Conservation (phyloP, 1,139 yeast genomes). For the Saccharomyces hybrid region DNA sequence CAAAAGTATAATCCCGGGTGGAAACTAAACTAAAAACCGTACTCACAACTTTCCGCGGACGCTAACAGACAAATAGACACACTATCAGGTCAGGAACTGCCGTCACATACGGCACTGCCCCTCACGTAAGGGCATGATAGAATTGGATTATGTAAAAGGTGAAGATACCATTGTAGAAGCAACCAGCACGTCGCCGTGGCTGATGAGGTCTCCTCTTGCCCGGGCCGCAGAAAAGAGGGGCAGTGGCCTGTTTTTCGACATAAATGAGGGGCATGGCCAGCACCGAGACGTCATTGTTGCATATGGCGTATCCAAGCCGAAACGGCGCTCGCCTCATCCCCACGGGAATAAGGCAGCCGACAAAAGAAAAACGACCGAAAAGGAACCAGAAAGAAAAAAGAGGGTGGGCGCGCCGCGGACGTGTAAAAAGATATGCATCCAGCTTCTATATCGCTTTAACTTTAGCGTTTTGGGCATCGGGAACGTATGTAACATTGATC, state of each 20-base stretch:
- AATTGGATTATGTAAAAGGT: not conserved
- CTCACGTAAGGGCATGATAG: not conserved
- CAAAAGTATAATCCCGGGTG: not conserved
- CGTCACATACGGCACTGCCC: not conserved
- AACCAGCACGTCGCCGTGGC: not conserved
- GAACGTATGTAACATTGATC: not conserved
- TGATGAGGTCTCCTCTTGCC: conserved; percentile 1
- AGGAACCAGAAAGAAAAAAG: not conserved
- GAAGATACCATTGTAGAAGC: not conserved
- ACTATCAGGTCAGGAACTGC: not conserved
- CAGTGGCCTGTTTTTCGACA: not conserved
- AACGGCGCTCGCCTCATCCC: not conserved
- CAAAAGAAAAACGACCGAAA: not conserved
- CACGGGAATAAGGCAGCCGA: not conserved
- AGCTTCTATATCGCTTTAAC: not conserved
- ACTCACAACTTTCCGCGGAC: not conserved
- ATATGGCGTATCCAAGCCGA: not conserved
- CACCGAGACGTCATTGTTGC: not conserved
- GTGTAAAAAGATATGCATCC: not conserved
- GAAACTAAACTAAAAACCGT: not conserved
- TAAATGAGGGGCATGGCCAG: not conserved
- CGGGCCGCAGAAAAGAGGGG: not conserved
- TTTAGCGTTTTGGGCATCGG: not conserved
- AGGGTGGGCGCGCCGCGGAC: conserved; percentile 3
- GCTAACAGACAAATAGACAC: not conserved